These are phyloP conservation scores for Stephania cephalantha DNA, from an alignment of 164 flowering plant genomes.

Conservation along the genomic window DNA sequence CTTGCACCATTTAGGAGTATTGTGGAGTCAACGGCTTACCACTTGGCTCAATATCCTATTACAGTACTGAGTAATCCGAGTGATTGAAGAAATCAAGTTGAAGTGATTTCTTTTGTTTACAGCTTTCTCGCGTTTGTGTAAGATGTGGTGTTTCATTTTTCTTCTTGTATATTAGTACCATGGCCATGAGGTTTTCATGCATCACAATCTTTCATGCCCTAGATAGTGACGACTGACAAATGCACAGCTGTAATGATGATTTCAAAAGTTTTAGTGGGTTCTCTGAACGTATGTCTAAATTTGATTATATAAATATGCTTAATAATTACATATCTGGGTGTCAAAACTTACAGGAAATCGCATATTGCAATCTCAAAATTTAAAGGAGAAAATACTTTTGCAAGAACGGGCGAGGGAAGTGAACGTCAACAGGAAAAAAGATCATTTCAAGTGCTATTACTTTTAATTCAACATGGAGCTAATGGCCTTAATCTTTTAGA, in stretches of 20 bases:
- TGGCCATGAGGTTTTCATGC: not conserved
- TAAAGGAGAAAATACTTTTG: slow-evolving; percentile 38
- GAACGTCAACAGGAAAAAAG: slow-evolving; percentile 23
- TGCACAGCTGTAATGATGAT: not conserved
- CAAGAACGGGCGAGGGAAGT: slow-evolving; percentile 13
- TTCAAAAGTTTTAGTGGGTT: not conserved
- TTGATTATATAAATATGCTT: not conserved
- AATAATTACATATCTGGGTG: not conserved
- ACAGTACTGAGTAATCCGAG: not conserved
- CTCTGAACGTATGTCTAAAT: not conserved
- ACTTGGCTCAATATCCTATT: not conserved
- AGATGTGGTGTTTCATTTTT: not conserved
- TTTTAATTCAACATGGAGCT: slow-evolving; percentile 87
- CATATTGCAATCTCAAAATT: slow-evolving; percentile 66
- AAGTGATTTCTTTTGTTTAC: not conserved
- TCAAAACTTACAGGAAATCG: slow-evolving; percentile 53
- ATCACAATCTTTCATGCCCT: not conserved
- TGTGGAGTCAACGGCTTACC: not conserved
- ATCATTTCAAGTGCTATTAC: slow-evolving; percentile 63
- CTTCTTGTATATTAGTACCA: not conserved
- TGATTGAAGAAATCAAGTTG: not conserved
- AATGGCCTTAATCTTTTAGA: slow-evolving; percentile 95
- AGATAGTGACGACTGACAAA: not conserved
- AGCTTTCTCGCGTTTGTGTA: not conserved
- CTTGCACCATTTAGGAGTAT: not conserved